Percentiles rank a stretch among this genome's conserved stretches.
Evolutionary conservation across 768 basidiomycete species (phyloP).

Genomic region (Calocybe cyanea): DNA sequence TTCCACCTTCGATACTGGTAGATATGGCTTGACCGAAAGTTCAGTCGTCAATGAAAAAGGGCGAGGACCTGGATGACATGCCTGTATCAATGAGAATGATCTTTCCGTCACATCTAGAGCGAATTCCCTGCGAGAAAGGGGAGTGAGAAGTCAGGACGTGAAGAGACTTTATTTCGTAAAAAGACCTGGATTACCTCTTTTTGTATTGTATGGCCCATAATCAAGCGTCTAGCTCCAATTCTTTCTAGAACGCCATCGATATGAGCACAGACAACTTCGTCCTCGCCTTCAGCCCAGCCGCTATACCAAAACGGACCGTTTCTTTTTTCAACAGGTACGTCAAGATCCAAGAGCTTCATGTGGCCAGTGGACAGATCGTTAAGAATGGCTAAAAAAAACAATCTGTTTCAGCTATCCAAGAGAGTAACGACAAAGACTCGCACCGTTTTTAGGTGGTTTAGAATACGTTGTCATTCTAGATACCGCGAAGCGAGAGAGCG

Average conservation of each 20-base stretch:
- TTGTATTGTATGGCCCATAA: constrained; percentile 97
- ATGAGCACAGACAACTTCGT: constrained; percentile 63
- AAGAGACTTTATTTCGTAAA: no score
- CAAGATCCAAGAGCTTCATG: no score
- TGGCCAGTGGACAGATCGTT: no score
- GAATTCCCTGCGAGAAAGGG: constrained; percentile 65
- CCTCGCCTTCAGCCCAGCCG: constrained; percentile 80
- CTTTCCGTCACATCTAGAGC: constrained; percentile 84
- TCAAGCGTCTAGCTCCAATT: constrained; percentile 81
- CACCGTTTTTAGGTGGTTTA: constrained; percentile 58
- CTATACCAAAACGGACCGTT: constrained; percentile 93
- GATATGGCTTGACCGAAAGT: constrained; percentile 63
- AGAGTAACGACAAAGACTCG: constrained; percentile 12
- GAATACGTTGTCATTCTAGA: constrained; percentile 68
- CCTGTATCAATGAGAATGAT: constrained; percentile 96
- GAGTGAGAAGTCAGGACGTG: background rate
- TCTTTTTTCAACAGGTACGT: constrained; percentile 60
- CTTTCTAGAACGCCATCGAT: constrained; percentile 68
- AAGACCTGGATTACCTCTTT: constrained; percentile 60
- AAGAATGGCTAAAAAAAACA: no score
- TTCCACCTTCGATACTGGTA: constrained; percentile 93
- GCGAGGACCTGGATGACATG: constrained; percentile 19
- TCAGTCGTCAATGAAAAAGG: background rate
- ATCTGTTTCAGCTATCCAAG: constrained; percentile 22
- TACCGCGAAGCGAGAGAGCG: constrained; percentile 67